phyloP scores from a whole-genome alignment of 2,329 filamentous ascomycete species.

The Fonsecaea nubica region DNA sequence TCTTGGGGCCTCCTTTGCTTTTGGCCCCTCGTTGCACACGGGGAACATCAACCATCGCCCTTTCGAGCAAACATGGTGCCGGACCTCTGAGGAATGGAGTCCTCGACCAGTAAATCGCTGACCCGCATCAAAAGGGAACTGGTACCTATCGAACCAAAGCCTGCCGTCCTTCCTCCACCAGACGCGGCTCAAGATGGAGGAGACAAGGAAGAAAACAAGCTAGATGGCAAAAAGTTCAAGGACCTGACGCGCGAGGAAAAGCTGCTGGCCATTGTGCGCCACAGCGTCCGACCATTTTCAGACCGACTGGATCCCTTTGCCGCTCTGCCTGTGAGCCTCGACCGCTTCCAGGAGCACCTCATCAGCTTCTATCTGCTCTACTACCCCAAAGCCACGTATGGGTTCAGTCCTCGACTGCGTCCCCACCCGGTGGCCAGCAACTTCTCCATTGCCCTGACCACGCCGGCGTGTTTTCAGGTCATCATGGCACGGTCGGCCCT shows the following conservation, averaged over 20 bases:
- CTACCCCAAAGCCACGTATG: constrained; percentile 37
- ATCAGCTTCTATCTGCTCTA: constrained; percentile 36
- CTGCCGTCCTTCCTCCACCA: background rate
- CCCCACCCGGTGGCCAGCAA: constrained; percentile 38
- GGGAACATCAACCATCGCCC: background rate
- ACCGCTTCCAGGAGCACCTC: constrained; percentile 36
- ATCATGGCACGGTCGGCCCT: constrained; percentile 36
- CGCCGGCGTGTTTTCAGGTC: constrained; percentile 37
- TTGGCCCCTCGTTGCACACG: background rate
- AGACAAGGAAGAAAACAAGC: background rate
- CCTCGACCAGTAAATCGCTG: constrained; percentile 19
- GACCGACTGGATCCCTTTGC: constrained; percentile 36
- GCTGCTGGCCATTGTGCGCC: constrained; percentile 30
- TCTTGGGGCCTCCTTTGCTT: background rate
- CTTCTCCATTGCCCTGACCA: constrained; percentile 37
- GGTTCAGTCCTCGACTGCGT: constrained; percentile 35
- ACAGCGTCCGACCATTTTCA: constrained; percentile 32
- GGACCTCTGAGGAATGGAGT: constrained; percentile 17
- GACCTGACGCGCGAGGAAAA: constrained; percentile 29
- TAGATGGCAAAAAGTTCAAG: constrained; percentile 12
- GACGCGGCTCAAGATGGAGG: background rate
- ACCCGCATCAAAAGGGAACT: constrained; percentile 26
- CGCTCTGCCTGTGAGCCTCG: constrained; percentile 30
- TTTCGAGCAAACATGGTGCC: constrained; percentile 19
- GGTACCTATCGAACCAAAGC: constrained; percentile 20